Evolutionary conservation across 371 early-diverging fungal genomes (phyloP), one percentile per base, ranked within the genome.

Genomic region (Saksenaea vasiformis): DNA sequence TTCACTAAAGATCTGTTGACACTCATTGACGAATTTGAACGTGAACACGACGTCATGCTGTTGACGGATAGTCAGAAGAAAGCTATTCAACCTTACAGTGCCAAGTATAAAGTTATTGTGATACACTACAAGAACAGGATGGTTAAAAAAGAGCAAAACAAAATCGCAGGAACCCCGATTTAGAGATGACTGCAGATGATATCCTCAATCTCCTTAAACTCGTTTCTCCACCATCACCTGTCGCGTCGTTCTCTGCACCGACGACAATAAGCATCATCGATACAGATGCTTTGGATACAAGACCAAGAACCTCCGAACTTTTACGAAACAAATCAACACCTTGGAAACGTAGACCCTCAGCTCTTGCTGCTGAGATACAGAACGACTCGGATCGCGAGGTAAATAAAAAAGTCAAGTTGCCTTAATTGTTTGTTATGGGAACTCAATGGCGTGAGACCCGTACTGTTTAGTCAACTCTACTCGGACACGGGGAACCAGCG

Each of bases 141-240:
- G 19, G 24, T 47, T 47, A 47, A 47, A 22, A n/a, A 31, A 31
- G 31, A 31, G 31, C 31, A 31, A 31, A 47, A 10, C 10, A 47
- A 44, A 0, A 17, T 44, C 14, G 11, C 22, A 64, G 66, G 22
- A 76, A 74, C 60, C 82, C 82, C 47, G 82, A 81, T 70, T 60
- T 81, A 59, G 82, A 81, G 72, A 81, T 81, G 78, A 77, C 73
- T 39, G 65, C 77, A 64, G 79, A 81, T 47, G 82, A 81, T 72
- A 78, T 81, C 37, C 53, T 81, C 1, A 71, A 72, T 36, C 68
- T 81, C 13, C 58, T 81, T 24, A 78, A 72, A 67, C 58, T 81
- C 10, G 74, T 81, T 24, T 75, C 67, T 53, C 73, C 76, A 36
- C 67, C 71, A 10, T 58, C 69, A 3, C 69, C 67, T 31, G 58